Percentiles rank a stretch among this genome's conserved stretches.
Conservation (phyloP, 345 rosid species). For the Salix brachista region DNA sequence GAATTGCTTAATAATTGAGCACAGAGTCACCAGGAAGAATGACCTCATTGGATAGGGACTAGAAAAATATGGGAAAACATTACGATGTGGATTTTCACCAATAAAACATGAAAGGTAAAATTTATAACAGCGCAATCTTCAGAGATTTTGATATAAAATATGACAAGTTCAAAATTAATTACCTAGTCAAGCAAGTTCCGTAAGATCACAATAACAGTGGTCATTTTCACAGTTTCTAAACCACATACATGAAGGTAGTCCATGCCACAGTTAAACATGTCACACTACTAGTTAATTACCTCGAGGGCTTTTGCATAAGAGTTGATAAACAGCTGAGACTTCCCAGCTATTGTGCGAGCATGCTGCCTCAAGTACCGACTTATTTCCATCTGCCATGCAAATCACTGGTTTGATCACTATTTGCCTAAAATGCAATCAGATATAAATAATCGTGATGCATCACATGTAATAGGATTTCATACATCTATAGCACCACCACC, state of each 20-base stretch:
- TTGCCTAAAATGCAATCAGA: not conserved
- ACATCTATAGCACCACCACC: slow-evolving; percentile 99
- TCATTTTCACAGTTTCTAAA: not conserved
- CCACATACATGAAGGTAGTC: not conserved
- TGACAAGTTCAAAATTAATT: not conserved
- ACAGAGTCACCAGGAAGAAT: not conserved
- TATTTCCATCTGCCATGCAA: slow-evolving; percentile 80
- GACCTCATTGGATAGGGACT: not conserved
- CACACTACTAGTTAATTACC: slow-evolving; percentile 38
- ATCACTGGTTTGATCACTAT: slow-evolving; percentile 11
- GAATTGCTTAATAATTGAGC: not conserved
- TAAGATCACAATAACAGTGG: not conserved
- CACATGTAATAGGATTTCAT: slow-evolving; percentile 24
- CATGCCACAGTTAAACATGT: not conserved
- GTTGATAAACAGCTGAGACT: slow-evolving; percentile 90
- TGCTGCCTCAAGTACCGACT: slow-evolving; percentile 88
- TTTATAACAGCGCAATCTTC: not conserved
- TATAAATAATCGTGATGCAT: not conserved
- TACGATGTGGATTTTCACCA: not conserved
- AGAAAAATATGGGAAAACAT: not conserved
- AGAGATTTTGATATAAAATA: not conserved
- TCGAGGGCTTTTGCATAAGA: slow-evolving; percentile 98
- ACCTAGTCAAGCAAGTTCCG: not conserved
- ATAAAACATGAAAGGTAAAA: not conserved
- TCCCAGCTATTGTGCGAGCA: slow-evolving; percentile 94